A percentile compares a stretch with the other conserved stretches of the same genome.
Conservation (phyloP, 2,329 filamentous ascomycete species). For the Colletotrichum aenigma region DNA sequence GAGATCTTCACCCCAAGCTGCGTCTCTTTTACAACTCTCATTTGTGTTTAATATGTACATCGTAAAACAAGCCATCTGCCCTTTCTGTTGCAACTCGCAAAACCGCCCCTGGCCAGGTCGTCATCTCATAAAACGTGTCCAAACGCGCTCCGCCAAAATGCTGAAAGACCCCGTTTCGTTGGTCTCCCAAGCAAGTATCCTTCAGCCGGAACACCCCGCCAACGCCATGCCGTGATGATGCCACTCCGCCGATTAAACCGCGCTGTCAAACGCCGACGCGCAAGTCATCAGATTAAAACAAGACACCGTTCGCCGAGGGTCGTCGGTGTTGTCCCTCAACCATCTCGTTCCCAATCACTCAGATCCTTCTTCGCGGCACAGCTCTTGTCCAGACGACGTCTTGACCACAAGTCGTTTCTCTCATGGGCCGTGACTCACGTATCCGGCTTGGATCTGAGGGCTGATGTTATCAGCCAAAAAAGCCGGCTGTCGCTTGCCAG, state of each 20-base stretch:
- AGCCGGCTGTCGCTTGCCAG: neutral
- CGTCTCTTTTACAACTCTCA: neutral
- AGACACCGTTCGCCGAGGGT: neutral
- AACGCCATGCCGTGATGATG: constrained; percentile 20
- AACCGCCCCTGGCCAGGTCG: neutral
- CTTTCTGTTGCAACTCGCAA: neutral
- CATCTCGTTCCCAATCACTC: neutral
- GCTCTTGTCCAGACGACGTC: neutral
- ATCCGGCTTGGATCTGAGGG: neutral
- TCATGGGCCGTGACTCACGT: neutral
- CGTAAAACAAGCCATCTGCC: neutral
- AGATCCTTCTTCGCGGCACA: neutral
- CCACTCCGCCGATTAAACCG: constrained; percentile 2
- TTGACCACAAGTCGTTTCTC: neutral
- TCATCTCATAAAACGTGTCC: constrained; percentile 6
- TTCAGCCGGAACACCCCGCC: constrained; percentile 6
- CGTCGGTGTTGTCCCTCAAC: neutral
- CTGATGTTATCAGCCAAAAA: neutral
- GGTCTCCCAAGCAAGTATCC: neutral
- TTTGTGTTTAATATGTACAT: neutral
- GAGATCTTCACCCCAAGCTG: neutral
- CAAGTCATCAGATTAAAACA: neutral
- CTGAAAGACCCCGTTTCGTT: neutral
- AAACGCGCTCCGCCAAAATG: constrained; percentile 15
- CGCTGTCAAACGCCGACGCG: constrained; percentile 1